Percentiles rank a stretch among this genome's conserved stretches.
phyloP scores from a whole-genome alignment of 108 stramenopile genomes.

The Conticribra guillardii region DNA sequence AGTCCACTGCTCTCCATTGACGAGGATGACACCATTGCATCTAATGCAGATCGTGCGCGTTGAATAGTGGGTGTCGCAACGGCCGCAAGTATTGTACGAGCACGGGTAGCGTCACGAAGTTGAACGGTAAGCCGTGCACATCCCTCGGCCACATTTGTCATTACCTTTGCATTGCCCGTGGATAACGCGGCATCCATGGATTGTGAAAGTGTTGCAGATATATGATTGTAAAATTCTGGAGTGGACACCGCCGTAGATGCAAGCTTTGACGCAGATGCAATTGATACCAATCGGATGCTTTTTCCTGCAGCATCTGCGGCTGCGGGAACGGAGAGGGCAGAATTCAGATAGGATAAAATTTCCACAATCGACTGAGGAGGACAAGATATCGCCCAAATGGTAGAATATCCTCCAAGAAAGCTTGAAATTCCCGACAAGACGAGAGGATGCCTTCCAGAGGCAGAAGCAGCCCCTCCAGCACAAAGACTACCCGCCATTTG shows the following conservation, averaged over 20 bases:
- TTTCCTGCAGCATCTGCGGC: slow-evolving; percentile 31
- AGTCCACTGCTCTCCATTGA: slow-evolving; percentile 19
- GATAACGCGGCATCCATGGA: slow-evolving; percentile 54
- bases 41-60: slow-evolving; percentile 34
- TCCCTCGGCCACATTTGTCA: slow-evolving; percentile 60
- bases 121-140: slow-evolving; percentile 49
- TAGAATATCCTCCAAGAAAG: slow-evolving; percentile 56
- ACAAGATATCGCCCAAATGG: slow-evolving; percentile 52
- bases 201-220: slow-evolving; percentile 18
- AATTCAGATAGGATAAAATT: slow-evolving; percentile 40
- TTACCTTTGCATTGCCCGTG: slow-evolving; percentile 43
- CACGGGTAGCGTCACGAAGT: slow-evolving; percentile 25
- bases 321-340: slow-evolving; percentile 4
- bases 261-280: slow-evolving; percentile 15
- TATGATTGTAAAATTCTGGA: slow-evolving; percentile 14
- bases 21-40: slow-evolving; percentile 16
- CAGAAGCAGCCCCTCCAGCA: slow-evolving; percentile 1
- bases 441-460: slow-evolving; percentile 21
- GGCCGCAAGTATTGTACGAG: slow-evolving; percentile 11
- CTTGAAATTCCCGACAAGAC: slow-evolving; percentile 40
- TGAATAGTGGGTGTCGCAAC: slow-evolving; percentile 38
- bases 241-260: slow-evolving; percentile 28
- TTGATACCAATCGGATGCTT: slow-evolving; percentile 9
- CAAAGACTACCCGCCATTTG: slow-evolving; percentile 38
- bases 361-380: slow-evolving; percentile 45